Evolutionary conservation across 1,284 basidiomycete species (phyloP), one percentile per base, ranked within the genome.

Genomic region (Wallemia hederae): DNA sequence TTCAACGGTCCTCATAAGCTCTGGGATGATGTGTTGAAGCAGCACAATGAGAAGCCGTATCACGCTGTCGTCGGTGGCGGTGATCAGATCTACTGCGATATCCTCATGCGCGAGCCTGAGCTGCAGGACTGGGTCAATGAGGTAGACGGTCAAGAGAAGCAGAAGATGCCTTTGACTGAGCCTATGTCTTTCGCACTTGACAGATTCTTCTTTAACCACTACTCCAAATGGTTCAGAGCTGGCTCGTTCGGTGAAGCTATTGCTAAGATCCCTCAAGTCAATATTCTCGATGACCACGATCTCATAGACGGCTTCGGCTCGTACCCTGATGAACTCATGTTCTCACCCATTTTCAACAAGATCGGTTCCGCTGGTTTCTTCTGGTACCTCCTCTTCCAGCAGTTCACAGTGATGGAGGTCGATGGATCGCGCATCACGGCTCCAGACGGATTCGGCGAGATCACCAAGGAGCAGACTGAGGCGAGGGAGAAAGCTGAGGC

Each of bases 191-290:
- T 74, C 3, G 82, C 85, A n/a, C 80, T 97, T 60, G 90, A 97
- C 68, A 77, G 89, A 58, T 78, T 74, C 70, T 73, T 73, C 63
- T 74, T 74, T 28, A 58, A 58, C 24, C 56, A 58, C 56, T 64
- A 63, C 62, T 67, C 65, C 60, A 65, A 68, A 49, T 72, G 71
- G 68, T 97, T 94, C 73, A 77, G 89, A 62, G 79, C 79, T 58
- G 91, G 91, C 7, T 88, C 88, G 0, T 98, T 97, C 70, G 86
- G 87, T 0, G 76, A 83, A 61, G 89, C 91, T 2, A 96, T 94
- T 69, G 81, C 85, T 61, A 82, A 71, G 9, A 74, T 78, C 34
- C 77, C 90, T 27, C 55, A 60, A 17, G 61, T 71, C 61, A 76
- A 76, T 69, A 77, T 78, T 75, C 71, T 78, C 34, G 78, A 79